A percentile compares a stretch with the other conserved stretches of the same genome.
phyloP scores from a whole-genome alignment of 768 basidiomycete genomes.

The Mycena sanguinolenta region DNA sequence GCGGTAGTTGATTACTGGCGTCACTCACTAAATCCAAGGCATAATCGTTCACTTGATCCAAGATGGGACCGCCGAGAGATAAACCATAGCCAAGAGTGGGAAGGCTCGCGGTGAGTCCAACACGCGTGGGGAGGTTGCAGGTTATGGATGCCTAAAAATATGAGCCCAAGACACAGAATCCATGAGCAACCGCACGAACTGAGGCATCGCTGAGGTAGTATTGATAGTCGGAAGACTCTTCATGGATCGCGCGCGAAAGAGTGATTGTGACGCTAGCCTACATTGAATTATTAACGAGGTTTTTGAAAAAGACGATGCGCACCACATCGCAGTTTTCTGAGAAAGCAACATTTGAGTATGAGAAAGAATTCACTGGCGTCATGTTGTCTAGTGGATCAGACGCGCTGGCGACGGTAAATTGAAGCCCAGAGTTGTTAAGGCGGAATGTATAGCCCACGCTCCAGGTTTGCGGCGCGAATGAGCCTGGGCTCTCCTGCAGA shows the following conservation, averaged over 20 bases:
- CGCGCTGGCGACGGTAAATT: slow-evolving; percentile 6
- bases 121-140: too few relatives aligned
- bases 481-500: neutral
- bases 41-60: too few relatives aligned
- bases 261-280: neutral
- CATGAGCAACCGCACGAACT: too few relatives aligned
- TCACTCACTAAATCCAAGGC: too few relatives aligned
- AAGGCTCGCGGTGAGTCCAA: too few relatives aligned
- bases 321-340: slow-evolving; percentile 17
- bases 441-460: slow-evolving; percentile 3
- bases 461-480: slow-evolving; percentile 7
- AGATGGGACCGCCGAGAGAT: too few relatives aligned
- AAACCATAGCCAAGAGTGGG: too few relatives aligned
- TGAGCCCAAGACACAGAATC: too few relatives aligned
- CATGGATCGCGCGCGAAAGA: neutral
- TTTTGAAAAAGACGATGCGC: neutral
- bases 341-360: slow-evolving; percentile 15
- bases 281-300: neutral
- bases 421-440: slow-evolving; percentile 18
- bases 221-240: too few relatives aligned
- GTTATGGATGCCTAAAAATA: too few relatives aligned
- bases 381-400: slow-evolving; percentile 4
- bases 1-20: too few relatives aligned
- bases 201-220: too few relatives aligned
- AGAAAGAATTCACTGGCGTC: slow-evolving; percentile 4